Evolutionary conservation across 208 protist species (phyloP), one percentile per base, ranked within the genome.

Genomic region (Leishmania mexicana): DNA sequence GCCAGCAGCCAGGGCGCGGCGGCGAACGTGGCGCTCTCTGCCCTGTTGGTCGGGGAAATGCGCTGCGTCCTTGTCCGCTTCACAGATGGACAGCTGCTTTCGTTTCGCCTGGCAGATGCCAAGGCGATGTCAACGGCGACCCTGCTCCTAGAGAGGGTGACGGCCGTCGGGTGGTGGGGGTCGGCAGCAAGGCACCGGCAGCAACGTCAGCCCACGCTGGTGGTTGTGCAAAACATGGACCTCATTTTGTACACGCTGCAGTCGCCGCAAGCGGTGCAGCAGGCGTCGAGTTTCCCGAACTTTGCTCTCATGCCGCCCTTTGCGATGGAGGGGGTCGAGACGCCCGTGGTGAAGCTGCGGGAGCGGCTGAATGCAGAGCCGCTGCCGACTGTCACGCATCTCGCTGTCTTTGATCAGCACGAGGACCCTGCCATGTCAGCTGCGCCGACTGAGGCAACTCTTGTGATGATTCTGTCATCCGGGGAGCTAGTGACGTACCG

Each of bases 401-500:
- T 94, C 31, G 60, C 87, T 31, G 73, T 97, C 17, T 92, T 86
- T 68, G 88, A 90, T 28, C 74, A 85, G 35, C 84, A 87, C 72
- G 68, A 84, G 31, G n/a, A 62, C 15, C 65, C 75, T 2, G 80
- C 58, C 21, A 47, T 75, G 3, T 70, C 68, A 31, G 81, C 60
- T 3, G 81, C 81, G 31, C 79, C 78, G 10, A 87, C 80, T 11
- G 76, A 81, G 79, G 72, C 77, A 38, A 88, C 92, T 47, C 79
- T 96, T 15, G 71, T 94, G 28, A 42, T 95, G 7, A 88, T 96
- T 71, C 84, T 92, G 28, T 87, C 89, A 40, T 91, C 88, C 7
- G 95, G 95, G 28, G 95, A 97, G 83, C 79, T 97, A 21, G 78
- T 94, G 7, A 93, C 91, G 2, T 97, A 97, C 83, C 84, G 85